Conservation (phyloP, 2,329 filamentous ascomycete genomes). For the Cyanodermella asteris region DNA sequence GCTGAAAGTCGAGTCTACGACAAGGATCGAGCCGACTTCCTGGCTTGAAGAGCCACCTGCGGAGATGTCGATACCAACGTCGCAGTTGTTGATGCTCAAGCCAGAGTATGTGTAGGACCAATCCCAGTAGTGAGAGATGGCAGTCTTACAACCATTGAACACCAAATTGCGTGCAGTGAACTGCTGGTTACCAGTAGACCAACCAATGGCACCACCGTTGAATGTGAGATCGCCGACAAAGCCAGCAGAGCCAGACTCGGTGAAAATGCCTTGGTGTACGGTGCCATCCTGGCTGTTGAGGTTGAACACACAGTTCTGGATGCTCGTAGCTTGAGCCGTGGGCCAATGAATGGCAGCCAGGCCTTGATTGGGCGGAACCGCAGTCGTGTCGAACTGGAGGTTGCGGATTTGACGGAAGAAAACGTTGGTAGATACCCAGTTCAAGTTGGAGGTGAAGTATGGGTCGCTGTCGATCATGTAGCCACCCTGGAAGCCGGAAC, state of each 20-base stretch:
- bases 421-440: conserved; percentile 28
- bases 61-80: conserved; percentile 28
- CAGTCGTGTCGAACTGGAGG: conserved; percentile 36
- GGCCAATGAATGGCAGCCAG: conserved; percentile 30
- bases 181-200: conserved; percentile 42
- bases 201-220: conserved; percentile 37
- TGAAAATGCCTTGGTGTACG: conserved; percentile 36
- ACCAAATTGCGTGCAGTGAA: conserved; percentile 36
- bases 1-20: conserved; percentile 33
- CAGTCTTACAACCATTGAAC: conserved; percentile 29
- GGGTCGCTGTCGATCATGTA: conserved; percentile 36
- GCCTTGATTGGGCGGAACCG: conserved; percentile 12
- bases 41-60: conserved; percentile 20
- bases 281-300: conserved; percentile 26
- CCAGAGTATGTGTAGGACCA: conserved; percentile 30
- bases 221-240: conserved; percentile 38
- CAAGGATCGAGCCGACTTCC: conserved; percentile 30
- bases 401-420: conserved; percentile 46
- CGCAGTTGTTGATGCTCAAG: conserved; percentile 30
- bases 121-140: conserved; percentile 35
- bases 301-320: conserved; percentile 40
- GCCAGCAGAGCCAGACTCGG: conserved; percentile 37
- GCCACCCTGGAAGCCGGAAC: conserved; percentile 26
- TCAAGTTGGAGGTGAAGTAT: too few species aligned
- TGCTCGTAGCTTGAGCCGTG: conserved; percentile 32